Percentiles rank a stretch among this genome's conserved stretches.
Conservation (phyloP, 2,329 filamentous ascomycete genomes). For the Macrophomina phaseolina region DNA sequence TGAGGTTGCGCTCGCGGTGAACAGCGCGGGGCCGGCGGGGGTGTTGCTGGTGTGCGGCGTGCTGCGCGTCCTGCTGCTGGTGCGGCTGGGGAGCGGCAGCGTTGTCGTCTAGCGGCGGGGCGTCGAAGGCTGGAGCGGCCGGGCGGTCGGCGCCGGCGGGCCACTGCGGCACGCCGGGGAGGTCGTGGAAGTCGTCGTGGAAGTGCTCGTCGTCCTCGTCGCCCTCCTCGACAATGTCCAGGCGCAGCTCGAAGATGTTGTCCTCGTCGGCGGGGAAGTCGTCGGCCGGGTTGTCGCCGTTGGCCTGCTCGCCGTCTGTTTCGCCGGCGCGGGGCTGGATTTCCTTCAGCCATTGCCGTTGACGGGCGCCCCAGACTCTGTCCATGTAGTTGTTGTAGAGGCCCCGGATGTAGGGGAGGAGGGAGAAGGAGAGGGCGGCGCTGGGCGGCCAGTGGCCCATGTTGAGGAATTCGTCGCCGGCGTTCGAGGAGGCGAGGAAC, state of each 20-base stretch:
- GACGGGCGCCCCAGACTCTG: slow-evolving; percentile 61
- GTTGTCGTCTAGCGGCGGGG: slow-evolving; percentile 37
- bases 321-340: slow-evolving; percentile 63
- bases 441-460: slow-evolving; percentile 69
- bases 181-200: slow-evolving; percentile 42
- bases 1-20: slow-evolving; percentile 53
- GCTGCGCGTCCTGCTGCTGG: slow-evolving; percentile 35
- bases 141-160: slow-evolving; percentile 18
- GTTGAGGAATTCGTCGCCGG: slow-evolving; percentile 52
- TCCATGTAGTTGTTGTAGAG: slow-evolving; percentile 69
- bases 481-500: slow-evolving; percentile 62
- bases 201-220: slow-evolving; percentile 43
- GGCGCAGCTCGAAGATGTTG: slow-evolving; percentile 55
- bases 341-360: slow-evolving; percentile 66
- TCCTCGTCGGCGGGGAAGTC: slow-evolving; percentile 40
- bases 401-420: slow-evolving; percentile 68
- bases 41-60: slow-evolving; percentile 3
- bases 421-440: slow-evolving; percentile 68
- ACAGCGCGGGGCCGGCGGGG: slow-evolving; percentile 35
- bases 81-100: slow-evolving; percentile 33
- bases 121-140: slow-evolving; percentile 32
- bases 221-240: slow-evolving; percentile 51
- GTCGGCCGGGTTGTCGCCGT: slow-evolving; percentile 38
- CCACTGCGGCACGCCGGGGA: slow-evolving; percentile 28
- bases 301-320: slow-evolving; percentile 34